Percentiles rank a stretch among this genome's conserved stretches.
Evolutionary conservation across 1,284 basidiomycete species (phyloP).

Genomic region (Puccinia coronata): DNA sequence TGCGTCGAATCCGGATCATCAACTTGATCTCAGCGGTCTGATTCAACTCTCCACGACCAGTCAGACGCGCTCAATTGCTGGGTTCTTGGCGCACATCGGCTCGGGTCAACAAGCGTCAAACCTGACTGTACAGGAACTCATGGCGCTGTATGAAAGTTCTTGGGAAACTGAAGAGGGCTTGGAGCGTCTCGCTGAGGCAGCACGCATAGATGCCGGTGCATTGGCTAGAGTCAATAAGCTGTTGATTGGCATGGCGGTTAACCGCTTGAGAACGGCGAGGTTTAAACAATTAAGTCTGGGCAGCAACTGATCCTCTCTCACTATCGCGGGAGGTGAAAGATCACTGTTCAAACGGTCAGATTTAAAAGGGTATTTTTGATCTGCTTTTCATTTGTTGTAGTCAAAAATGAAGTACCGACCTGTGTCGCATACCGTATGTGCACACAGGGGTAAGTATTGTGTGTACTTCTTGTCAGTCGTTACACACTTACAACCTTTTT

Average conservation of each 20-base stretch:
- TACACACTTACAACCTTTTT: too few species aligned
- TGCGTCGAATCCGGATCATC: slow-evolving; percentile 13
- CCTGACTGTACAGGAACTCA: slow-evolving; percentile 19
- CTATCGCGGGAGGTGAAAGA: not conserved
- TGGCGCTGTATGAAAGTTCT: slow-evolving; percentile 29
- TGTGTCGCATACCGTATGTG: too few species aligned
- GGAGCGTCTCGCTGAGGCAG: slow-evolving; percentile 28
- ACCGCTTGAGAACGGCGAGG: slow-evolving; percentile 35
- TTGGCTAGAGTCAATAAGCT: slow-evolving; percentile 26
- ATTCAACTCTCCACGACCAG: slow-evolving; percentile 41
- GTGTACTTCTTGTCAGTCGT: too few species aligned
- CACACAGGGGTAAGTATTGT: too few species aligned
- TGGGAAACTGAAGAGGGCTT: slow-evolving; percentile 30
- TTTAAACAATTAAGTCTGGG: slow-evolving; percentile 13
- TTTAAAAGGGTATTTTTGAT: too few species aligned
- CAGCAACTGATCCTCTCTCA: not conserved
- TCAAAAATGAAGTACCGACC: too few species aligned
- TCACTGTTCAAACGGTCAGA: too few species aligned
- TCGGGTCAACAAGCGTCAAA: not conserved
- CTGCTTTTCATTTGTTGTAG: too few species aligned
- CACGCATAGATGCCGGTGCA: slow-evolving; percentile 20
- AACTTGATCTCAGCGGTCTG: slow-evolving; percentile 35
- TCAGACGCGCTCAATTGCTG: slow-evolving; percentile 32
- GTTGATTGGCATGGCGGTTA: slow-evolving; percentile 33
- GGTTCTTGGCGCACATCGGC: slow-evolving; percentile 30